Conservation (phyloP, 805 yeast genomes). For the Lipomyces spencermartinsiae region DNA sequence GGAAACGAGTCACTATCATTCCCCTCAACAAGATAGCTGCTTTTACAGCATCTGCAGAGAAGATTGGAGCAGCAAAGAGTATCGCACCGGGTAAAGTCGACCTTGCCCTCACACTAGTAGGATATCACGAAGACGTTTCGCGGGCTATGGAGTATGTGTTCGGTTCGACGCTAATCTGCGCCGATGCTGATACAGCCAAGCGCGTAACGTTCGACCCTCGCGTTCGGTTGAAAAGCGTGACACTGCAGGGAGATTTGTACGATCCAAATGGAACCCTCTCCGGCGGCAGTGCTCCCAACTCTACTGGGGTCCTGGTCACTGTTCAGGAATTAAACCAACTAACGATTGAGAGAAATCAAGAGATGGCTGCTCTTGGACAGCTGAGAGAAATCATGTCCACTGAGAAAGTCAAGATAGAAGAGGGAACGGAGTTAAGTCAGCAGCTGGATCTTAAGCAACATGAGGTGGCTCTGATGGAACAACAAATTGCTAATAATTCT, state of each 20-base stretch:
- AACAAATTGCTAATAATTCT: constrained; percentile 38
- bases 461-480: constrained; percentile 42
- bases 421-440: constrained; percentile 36
- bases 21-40: constrained; percentile 87
- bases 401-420: constrained; percentile 27
- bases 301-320: constrained; percentile 61
- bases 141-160: constrained; percentile 91
- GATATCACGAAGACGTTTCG: constrained; percentile 69
- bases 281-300: constrained; percentile 81
- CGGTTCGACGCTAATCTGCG: constrained; percentile 87
- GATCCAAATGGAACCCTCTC: constrained; percentile 96
- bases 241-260: constrained; percentile 90
- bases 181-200: constrained; percentile 87
- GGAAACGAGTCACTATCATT: constrained; percentile 85
- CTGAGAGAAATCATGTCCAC: constrained; percentile 43
- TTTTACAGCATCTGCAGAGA: constrained; percentile 57
- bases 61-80: constrained; percentile 70
- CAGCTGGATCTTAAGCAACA: constrained; percentile 45
- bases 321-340: constrained; percentile 69
- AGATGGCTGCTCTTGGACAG: constrained; percentile 53
- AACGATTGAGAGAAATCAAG: constrained; percentile 48
- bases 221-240: constrained; percentile 80
- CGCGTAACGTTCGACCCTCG: constrained; percentile 84
- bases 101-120: constrained; percentile 81
- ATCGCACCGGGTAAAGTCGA: constrained; percentile 86